These are phyloP conservation scores for Phenoliferia sp. DNA, from an alignment of 1,284 basidiomycete species.

Conservation along the genomic window DNA sequence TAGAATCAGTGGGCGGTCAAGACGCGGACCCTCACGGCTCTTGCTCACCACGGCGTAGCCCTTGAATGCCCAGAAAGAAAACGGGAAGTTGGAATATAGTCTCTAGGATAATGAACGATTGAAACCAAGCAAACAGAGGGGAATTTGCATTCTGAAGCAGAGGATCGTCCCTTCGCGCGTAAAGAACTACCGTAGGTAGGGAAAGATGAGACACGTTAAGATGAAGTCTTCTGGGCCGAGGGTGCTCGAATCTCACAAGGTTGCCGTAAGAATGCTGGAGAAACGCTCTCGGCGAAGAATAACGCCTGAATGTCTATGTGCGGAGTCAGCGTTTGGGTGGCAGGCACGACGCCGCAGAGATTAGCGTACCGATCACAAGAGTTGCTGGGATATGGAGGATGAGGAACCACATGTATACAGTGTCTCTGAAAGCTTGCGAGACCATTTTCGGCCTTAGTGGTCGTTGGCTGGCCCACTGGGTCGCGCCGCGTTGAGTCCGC, in stretches of 20 bases:
- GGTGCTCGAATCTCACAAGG: too few species aligned
- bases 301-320: slow-evolving; percentile 57
- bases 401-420: too few species aligned
- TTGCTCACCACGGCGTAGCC: slow-evolving; percentile 59
- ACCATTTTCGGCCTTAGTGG: too few species aligned
- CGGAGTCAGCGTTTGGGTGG: background rate
- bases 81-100: slow-evolving; percentile 69
- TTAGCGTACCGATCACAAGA: too few species aligned
- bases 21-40: slow-evolving; percentile 16
- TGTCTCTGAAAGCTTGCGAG: too few species aligned
- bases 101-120: slow-evolving; percentile 59
- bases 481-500: too few species aligned
- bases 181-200: slow-evolving; percentile 2
- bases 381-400: too few species aligned
- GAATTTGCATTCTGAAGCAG: slow-evolving; percentile 54
- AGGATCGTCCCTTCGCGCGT: slow-evolving; percentile 51
- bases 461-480: too few species aligned
- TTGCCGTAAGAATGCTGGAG: slow-evolving; percentile 17
- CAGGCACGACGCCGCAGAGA: too few species aligned
- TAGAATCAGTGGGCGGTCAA: slow-evolving; percentile 5
- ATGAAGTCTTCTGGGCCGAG: too few species aligned
- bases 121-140: slow-evolving; percentile 54
- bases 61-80: slow-evolving; percentile 62
- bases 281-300: slow-evolving; percentile 53
- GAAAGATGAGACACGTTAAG: slow-evolving; percentile 40